Base-by-base conservation (phyloP, 805 yeast species). In the Ogataea paraovalis region DNA sequence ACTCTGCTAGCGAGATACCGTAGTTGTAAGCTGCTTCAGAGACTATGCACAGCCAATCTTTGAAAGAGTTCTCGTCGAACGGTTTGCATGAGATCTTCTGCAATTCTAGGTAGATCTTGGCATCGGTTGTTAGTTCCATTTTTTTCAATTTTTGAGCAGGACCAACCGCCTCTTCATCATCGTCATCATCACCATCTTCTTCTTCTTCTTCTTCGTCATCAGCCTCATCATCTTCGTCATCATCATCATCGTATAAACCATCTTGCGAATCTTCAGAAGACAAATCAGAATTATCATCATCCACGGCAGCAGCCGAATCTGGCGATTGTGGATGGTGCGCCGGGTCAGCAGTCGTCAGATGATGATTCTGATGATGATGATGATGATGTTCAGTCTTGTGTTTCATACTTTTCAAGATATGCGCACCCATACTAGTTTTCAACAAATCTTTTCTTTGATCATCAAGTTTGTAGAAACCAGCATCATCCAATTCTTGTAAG, bases 1-100 rank as follows among this genome's bases (percentile, higher is more conserved):
- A 65, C 37, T 64, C 67, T 4, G 71, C 72, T 45, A 68, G 56
- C 30, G 59, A 55, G 20, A 64, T 53, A 34, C 72, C 72, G 30
- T 63, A 62, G 14, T 55, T 56, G 47, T 64, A 55, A 6, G 68
- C 65, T 4, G 69, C 68, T 41, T 58, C 60, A 4, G 70, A 60
- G 4, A 67, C 62, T 19, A 58, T 53, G 27, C 54, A 50, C 19
- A 68, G 50, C 52, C 56, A 54, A 30, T 64, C 59, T 28, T 62
- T 66, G 47, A 61, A 68, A 3, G 64, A 57, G 37, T 63, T 52
- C 19, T 58, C 54, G 36, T 56, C 60, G 5, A 61, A 44, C 2
- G 62, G 59, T 16, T 52, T 49, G 3, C 46, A 42, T 42, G 57
- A 53, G 16, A 66, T 49, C 9, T 52, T 51, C 2, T 55, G 30